phyloP scores from a whole-genome alignment of 108 stramenopile species.

The Fragilaria crotonensis region DNA sequence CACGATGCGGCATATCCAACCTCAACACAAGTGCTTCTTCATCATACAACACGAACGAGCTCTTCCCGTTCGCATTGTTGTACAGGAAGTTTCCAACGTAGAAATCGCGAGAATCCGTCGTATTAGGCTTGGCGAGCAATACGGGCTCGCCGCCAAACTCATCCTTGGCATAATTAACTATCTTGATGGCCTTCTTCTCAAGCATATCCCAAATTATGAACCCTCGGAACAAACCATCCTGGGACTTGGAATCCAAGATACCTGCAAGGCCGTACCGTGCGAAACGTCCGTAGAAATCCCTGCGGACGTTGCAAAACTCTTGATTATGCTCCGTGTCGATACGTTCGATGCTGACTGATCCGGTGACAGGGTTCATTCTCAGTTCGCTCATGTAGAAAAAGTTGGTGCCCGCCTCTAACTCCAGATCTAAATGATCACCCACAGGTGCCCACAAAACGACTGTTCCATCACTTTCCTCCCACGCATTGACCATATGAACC shows the following conservation, averaged over 20 bases:
- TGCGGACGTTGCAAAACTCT: background rate
- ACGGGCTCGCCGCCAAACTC: constrained; percentile 3
- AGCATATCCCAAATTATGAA: background rate
- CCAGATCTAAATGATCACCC: constrained; percentile 19
- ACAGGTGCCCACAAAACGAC: constrained; percentile 30
- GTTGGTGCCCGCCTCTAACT: constrained; percentile 15
- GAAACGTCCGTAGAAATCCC: background rate
- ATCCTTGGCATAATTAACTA: background rate
- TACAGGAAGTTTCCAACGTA: background rate
- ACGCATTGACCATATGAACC: constrained; percentile 32
- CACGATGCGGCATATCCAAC: background rate
- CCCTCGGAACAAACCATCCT: background rate
- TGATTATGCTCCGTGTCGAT: background rate
- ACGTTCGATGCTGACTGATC: background rate
- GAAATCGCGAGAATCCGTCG: background rate
- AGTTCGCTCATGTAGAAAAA: constrained; percentile 33
- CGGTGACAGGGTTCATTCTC: background rate
- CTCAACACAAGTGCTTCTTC: background rate
- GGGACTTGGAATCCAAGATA: background rate
- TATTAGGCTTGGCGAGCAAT: background rate
- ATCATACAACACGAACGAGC: background rate
- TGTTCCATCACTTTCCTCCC: constrained; percentile 30
- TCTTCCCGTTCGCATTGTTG: background rate
- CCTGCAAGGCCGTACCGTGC: background rate
- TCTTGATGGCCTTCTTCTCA: background rate